Base-by-base conservation (phyloP, 371 early-diverging fungal species). In the Lichtheimia ramosa region DNA sequence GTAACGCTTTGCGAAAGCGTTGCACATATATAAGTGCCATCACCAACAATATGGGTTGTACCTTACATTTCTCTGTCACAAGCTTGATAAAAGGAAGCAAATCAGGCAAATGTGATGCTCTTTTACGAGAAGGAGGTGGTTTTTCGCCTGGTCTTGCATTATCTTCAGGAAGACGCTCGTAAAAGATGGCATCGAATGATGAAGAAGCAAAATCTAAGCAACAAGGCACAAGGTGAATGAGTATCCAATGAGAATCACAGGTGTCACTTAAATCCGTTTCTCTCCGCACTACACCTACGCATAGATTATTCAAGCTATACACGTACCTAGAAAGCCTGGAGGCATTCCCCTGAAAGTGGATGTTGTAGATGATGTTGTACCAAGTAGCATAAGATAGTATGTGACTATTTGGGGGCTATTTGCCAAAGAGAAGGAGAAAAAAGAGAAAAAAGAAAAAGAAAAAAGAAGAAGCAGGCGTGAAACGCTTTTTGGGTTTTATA, bases 11-110 rank as follows among this genome's bases (percentile, higher is more conserved):
- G 48, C 72, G 70, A 24, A 80, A 76, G 20, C 80, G 67, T 51
- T 80, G 74, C 10, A 76, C 80, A 49, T 80, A 80, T 34, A 80
- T 74, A 4, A 80, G 58, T 14, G 80, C 80, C 63, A 80, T 73
- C 16, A 80, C 64, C 27, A 80, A 59, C 16, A 71, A 70, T 6
- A 77, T 57, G 3, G 77, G 73, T 51, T 70, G 64, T 7, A 80
- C 63, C 42, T 68, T 64, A 52, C 80, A 80, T 61, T 74, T 80
- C 41, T 76, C 80, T 13, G 75, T 77, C 12, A 80, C 70, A 4
- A 74, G 58, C 34, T 68, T 62, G 14, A 80, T 76, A 50, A 80
- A 80, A 1, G 80, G 80, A 24, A 80, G 61, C 6, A 80, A 55
- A 39, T 80, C 73, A 3, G 80, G 80, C 24, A 80, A 43, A 55